Conservation (phyloP, 2,329 filamentous ascomycete genomes). For the Colletotrichum tamarilloi region DNA sequence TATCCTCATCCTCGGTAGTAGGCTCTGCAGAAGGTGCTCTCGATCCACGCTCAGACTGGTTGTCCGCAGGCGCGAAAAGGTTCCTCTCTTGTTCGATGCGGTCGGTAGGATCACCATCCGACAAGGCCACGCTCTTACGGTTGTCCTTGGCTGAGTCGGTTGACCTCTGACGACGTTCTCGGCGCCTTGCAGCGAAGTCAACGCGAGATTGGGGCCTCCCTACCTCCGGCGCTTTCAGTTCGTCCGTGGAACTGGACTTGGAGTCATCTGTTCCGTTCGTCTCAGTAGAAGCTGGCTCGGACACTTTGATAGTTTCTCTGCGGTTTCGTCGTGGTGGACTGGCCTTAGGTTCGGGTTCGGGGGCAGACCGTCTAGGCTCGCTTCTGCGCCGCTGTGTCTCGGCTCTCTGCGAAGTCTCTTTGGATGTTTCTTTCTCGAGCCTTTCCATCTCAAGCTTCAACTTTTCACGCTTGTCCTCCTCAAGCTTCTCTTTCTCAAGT, state of each 20-base stretch:
- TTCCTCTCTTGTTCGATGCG: constrained; percentile 67
- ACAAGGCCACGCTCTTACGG: constrained; percentile 55
- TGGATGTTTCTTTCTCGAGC: background rate
- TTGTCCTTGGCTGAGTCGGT: constrained; percentile 61
- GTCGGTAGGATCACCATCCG: constrained; percentile 65
- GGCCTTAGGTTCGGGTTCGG: background rate
- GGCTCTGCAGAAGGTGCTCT: constrained; percentile 60
- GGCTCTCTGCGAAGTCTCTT: background rate
- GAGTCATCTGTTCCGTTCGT: background rate
- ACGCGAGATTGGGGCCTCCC: constrained; percentile 52
- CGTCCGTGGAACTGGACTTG: background rate
- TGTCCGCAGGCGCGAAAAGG: constrained; percentile 65
- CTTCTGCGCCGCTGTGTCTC: background rate
- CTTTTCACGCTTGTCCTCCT: background rate
- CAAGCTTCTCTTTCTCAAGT: background rate
- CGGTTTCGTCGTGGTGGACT: background rate
- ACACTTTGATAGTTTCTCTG: background rate
- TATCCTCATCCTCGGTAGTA: constrained; percentile 45
- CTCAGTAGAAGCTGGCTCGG: background rate
- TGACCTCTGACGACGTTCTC: constrained; percentile 53
- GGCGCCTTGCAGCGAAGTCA: constrained; percentile 57
- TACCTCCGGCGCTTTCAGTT: constrained; percentile 31
- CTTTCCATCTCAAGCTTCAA: background rate
- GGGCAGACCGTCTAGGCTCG: background rate
- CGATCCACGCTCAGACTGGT: constrained; percentile 67